Conservation (phyloP, 345 rosid species). For the Aurinia saxatilis region DNA sequence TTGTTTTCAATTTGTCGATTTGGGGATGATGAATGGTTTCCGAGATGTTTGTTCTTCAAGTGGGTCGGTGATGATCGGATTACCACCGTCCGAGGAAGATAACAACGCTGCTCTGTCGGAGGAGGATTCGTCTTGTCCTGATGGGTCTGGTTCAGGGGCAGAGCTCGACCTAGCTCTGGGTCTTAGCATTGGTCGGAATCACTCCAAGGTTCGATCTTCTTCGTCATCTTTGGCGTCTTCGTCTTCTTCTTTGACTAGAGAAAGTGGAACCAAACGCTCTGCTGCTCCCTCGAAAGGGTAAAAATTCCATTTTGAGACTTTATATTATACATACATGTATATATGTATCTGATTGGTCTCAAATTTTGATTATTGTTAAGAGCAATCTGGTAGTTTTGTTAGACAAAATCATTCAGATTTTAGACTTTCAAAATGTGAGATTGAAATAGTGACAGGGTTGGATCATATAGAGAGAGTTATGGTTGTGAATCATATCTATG, state of each 20-base stretch:
- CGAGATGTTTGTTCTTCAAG: conserved; percentile 17
- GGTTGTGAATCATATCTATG: neutral
- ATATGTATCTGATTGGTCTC: neutral
- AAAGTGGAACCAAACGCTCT: conserved; percentile 55
- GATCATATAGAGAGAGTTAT: neutral
- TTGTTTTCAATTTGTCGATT: neutral
- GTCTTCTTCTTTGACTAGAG: conserved; percentile 44
- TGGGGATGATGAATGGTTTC: conserved; percentile 11
- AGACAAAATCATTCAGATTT: neutral
- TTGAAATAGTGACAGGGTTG: neutral
- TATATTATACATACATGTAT: neutral
- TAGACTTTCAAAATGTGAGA: neutral
- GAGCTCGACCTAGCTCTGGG: conserved; percentile 60
- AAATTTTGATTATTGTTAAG: neutral
- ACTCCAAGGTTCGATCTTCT: conserved; percentile 18
- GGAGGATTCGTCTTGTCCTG: conserved; percentile 72
- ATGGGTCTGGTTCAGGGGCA: conserved; percentile 44
- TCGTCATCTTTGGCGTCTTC: conserved; percentile 39
- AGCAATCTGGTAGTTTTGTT: neutral
- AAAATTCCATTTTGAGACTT: neutral
- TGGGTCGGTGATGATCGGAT: conserved; percentile 16
- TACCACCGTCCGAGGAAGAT: neutral
- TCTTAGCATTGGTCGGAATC: conserved; percentile 24
- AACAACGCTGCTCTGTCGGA: conserved; percentile 43
- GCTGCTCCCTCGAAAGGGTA: conserved; percentile 47